Percentiles rank a stretch among this genome's conserved stretches.
Evolutionary conservation across 192 early-diverging fungal species (phyloP).

Genomic region (Gorgonomyces haynaldii): DNA sequence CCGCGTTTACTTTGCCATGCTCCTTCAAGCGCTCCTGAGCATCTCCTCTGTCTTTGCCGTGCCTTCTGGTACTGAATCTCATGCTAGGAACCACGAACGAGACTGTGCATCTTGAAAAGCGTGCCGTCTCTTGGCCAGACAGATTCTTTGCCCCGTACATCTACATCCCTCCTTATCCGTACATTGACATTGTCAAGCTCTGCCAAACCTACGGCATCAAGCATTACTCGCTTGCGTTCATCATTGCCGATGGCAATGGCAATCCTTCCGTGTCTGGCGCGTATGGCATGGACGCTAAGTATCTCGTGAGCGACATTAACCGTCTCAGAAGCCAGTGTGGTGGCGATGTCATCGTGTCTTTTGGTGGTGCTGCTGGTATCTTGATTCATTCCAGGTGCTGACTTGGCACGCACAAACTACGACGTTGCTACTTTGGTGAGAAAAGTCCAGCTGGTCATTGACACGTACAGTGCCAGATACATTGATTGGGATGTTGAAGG

Average conservation of each 20-base stretch:
- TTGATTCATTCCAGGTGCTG: background rate
- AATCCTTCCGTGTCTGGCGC: background rate
- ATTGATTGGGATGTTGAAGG: slow-evolving; percentile 40
- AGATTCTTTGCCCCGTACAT: slow-evolving; percentile 31
- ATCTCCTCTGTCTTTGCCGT: too few relatives aligned
- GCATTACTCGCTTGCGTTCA: slow-evolving; percentile 31
- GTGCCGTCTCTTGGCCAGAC: too few relatives aligned
- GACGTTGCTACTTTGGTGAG: background rate
- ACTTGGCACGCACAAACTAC: background rate
- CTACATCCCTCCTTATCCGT: slow-evolving; percentile 16
- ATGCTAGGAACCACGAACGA: too few relatives aligned
- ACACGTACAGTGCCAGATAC: slow-evolving; percentile 19
- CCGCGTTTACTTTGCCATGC: too few relatives aligned
- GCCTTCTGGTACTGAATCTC: too few relatives aligned
- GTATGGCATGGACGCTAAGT: too few relatives aligned
- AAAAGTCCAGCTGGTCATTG: slow-evolving; percentile 20
- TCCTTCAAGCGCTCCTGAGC: too few relatives aligned
- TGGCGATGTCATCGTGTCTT: slow-evolving; percentile 34
- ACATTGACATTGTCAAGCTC: slow-evolving; percentile 14
- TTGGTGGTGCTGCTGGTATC: slow-evolving; percentile 26
- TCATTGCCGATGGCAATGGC: slow-evolving; percentile 14
- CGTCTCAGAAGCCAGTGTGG: slow-evolving; percentile 10
- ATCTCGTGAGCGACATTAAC: slow-evolving; percentile 6
- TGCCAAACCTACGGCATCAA: slow-evolving; percentile 12
- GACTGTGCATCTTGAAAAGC: too few relatives aligned